These are phyloP conservation scores for Populus ilicifolia DNA, from an alignment of 345 rosid species.

Conservation along the genomic window DNA sequence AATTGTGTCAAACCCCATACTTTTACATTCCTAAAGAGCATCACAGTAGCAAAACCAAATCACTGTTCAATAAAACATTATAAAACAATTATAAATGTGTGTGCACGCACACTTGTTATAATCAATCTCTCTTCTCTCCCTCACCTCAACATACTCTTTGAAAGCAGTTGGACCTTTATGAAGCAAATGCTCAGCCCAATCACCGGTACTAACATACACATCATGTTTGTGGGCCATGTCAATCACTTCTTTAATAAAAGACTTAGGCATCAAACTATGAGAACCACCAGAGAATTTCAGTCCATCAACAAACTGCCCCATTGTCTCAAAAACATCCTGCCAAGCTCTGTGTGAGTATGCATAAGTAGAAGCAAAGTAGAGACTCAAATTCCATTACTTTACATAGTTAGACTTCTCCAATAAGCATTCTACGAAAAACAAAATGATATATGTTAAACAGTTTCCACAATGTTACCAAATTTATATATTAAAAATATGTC, in stretches of 20 bases:
- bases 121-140: not conserved
- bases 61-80: not conserved
- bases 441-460: not conserved
- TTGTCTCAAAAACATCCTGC: slow-evolving; percentile 79
- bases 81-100: not conserved
- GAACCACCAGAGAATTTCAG: slow-evolving; percentile 89
- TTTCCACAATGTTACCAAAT: not conserved
- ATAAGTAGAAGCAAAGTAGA: not conserved
- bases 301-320: slow-evolving; percentile 87
- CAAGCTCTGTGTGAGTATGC: not conserved
- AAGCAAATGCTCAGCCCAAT: slow-evolving; percentile 83
- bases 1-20: slow-evolving; percentile 77
- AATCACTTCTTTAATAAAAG: slow-evolving; percentile 60
- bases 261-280: slow-evolving; percentile 68
- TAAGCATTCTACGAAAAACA: too few relatives aligned
- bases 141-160: slow-evolving; percentile 73
- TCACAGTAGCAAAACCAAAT: not conserved
- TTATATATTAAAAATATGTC: not conserved
- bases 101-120: too few relatives aligned
- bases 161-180: slow-evolving; percentile 71
- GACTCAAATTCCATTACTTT: not conserved
- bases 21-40: slow-evolving; percentile 65
- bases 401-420: not conserved
- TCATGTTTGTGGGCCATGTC: slow-evolving; percentile 71
- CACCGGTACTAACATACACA: slow-evolving; percentile 84